Conservation (phyloP, 2,329 filamentous ascomycete species). For the Colletotrichum musicola region DNA sequence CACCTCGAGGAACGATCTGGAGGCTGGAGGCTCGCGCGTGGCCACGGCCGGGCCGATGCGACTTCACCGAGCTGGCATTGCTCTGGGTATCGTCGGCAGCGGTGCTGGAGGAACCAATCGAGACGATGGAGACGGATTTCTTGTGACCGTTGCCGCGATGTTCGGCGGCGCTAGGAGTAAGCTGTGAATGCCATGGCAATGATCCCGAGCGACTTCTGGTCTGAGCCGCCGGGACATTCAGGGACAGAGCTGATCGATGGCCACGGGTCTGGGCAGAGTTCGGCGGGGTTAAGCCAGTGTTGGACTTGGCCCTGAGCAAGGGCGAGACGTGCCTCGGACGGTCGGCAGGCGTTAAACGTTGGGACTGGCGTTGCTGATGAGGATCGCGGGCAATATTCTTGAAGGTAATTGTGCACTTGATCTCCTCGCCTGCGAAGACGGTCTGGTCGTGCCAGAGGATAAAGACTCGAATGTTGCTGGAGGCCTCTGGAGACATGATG, state of each 20-base stretch:
- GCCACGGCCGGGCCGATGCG: constrained; percentile 68
- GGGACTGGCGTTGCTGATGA: constrained; percentile 47
- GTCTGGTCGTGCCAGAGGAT: constrained; percentile 95
- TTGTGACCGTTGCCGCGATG: constrained; percentile 71
- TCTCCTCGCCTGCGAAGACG: constrained; percentile 95
- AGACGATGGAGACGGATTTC: constrained; percentile 85
- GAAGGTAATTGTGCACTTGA: constrained; percentile 96
- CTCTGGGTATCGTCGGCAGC: constrained; percentile 59
- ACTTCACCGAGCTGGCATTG: constrained; percentile 56
- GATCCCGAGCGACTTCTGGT: constrained; percentile 61
- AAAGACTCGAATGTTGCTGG: constrained; percentile 89
- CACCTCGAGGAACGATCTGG: constrained; percentile 72
- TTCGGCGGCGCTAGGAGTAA: constrained; percentile 45
- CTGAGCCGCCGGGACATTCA: constrained; percentile 64
- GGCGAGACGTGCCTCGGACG: constrained; percentile 53
- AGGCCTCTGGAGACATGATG: constrained; percentile 63
- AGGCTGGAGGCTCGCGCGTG: constrained; percentile 86
- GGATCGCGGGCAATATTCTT: constrained; percentile 78
- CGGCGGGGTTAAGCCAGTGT: constrained; percentile 60
- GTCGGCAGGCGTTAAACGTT: constrained; percentile 39
- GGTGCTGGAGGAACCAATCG: constrained; percentile 71
- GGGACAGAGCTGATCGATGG: constrained; percentile 76
- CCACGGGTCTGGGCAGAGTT: constrained; percentile 59
- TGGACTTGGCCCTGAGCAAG: constrained; percentile 57
- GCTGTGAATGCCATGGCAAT: constrained; percentile 58